Percentiles rank a stretch among this genome's conserved stretches.
These are phyloP conservation scores for Lachnellula occidentalis DNA, from an alignment of 2,329 filamentous ascomycete species.

Conservation along the genomic window DNA sequence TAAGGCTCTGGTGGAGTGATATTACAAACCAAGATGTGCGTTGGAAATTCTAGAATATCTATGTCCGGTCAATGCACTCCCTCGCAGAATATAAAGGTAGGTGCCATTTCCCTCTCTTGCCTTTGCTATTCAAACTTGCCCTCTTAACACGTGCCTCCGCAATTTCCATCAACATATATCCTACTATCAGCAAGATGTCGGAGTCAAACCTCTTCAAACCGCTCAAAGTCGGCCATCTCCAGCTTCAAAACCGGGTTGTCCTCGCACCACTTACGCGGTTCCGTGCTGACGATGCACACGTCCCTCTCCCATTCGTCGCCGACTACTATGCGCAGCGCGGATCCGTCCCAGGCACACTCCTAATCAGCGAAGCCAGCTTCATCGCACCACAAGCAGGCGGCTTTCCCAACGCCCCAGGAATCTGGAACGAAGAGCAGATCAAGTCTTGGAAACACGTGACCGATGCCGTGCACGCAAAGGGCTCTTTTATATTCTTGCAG, in stretches of 20 bases:
- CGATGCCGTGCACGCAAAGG: slow-evolving; percentile 56
- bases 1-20: too few relatives aligned
- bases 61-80: too few relatives aligned
- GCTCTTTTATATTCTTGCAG: slow-evolving; percentile 55
- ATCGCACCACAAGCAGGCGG: slow-evolving; percentile 45
- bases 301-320: slow-evolving; percentile 38
- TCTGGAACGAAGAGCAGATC: slow-evolving; percentile 50
- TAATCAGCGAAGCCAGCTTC: slow-evolving; percentile 52
- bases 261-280: slow-evolving; percentile 56
- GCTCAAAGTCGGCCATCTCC: slow-evolving; percentile 36
- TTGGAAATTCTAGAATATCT: too few relatives aligned
- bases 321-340: slow-evolving; percentile 52
- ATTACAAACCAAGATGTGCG: too few relatives aligned
- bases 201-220: slow-evolving; percentile 36
- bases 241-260: slow-evolving; percentile 41
- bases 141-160: too few relatives aligned
- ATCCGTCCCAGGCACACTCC: slow-evolving; percentile 44
- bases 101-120: too few relatives aligned
- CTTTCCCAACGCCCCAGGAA: slow-evolving; percentile 49
- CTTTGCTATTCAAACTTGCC: too few relatives aligned
- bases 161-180: too few relatives aligned
- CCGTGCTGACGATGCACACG: slow-evolving; percentile 42
- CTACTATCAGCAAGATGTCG: too few relatives aligned
- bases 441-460: slow-evolving; percentile 55
- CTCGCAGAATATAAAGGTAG: too few relatives aligned